A percentile compares a stretch with the other conserved stretches of the same genome.
Conservation (phyloP, 1,139 yeast genomes). For the Sugiyamaella neomexicana region DNA sequence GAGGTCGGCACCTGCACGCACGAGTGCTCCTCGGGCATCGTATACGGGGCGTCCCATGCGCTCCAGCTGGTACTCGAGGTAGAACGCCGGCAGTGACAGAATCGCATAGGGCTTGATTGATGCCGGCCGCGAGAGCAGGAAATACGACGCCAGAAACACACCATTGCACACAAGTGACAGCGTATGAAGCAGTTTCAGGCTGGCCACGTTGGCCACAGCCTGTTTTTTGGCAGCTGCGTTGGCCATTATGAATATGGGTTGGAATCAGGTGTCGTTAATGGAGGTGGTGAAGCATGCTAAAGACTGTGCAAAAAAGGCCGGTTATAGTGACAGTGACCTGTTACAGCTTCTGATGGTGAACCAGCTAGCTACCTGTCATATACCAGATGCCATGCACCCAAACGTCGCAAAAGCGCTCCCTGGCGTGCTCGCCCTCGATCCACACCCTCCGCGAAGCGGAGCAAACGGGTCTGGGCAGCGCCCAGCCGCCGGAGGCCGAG, state of each 20-base stretch:
- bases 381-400: too few relatives aligned
- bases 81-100: slow-evolving; percentile 57
- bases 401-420: too few relatives aligned
- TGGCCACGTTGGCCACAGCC: slow-evolving; percentile 57
- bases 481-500: too few relatives aligned
- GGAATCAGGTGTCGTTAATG: not conserved
- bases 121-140: slow-evolving; percentile 55
- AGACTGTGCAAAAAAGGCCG: not conserved
- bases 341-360: too few relatives aligned
- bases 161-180: slow-evolving; percentile 49
- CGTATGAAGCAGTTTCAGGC: slow-evolving; percentile 57
- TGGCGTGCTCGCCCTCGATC: too few relatives aligned
- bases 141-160: slow-evolving; percentile 46
- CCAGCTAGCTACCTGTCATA: too few relatives aligned
- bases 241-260: slow-evolving; percentile 47
- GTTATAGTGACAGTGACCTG: not conserved
- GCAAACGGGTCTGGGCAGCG: too few relatives aligned
- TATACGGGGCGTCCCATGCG: slow-evolving; percentile 65
- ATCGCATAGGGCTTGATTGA: slow-evolving; percentile 54
- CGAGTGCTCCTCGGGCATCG: slow-evolving; percentile 46
- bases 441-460: too few relatives aligned
- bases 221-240: slow-evolving; percentile 68
- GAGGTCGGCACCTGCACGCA: slow-evolving; percentile 65
- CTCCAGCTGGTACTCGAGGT: slow-evolving; percentile 59
- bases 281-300: not conserved